Base-by-base conservation (phyloP, 192 early-diverging fungal genomes). In the Blastocladiella britannica region DNA sequence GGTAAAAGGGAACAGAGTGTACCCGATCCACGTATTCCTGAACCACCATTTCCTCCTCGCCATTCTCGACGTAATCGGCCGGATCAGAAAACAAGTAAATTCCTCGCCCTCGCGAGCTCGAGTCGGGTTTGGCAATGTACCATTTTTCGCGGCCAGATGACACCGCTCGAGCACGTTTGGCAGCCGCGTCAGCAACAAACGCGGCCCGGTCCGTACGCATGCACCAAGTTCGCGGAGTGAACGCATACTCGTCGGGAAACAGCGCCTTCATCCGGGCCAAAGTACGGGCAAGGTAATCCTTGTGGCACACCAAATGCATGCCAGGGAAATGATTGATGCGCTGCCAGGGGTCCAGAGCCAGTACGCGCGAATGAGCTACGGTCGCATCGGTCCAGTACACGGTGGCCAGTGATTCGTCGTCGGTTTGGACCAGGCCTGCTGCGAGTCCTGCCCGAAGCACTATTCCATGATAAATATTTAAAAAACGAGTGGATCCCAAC, bases 271-370 rank as follows among this genome's bases (percentile, higher is more conserved):
- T 57, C 12, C 70, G 63, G 7, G 53, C 55, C 4, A 80, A 63
- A 47, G 78, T 80, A 20, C 78, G 72, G 6, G 78, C 78, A 1
- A 80, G 64, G 25, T 70, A 47, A 54, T 77, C 71, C 56, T 80
- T 80, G 26, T 72, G 67, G 53, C 78, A 80, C 26, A 80, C 75
- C 51, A 78, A 73, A 52, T 80, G 72, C 78, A 80, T 80, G 5
- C 76, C 78, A 5, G 77, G 77, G 52, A 79, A 79, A 55, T 79
- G 77, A 57, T 79, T 79, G 58, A 79, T 79, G 30, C 62, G 69
- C 25, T 76, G 74, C 51, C 67, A 70, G 25, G 72, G 67, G 29
- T 70, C 54, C 71, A 47, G n/a, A n/a, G n/a, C n/a, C n/a, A n/a
- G n/a, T n/a, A n/a, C n/a, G n/a, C n/a, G n/a, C n/a, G n/a, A n/a